Evolutionary conservation across 1,284 basidiomycete genomes (phyloP).

Genomic region (Malassezia slooffiae): DNA sequence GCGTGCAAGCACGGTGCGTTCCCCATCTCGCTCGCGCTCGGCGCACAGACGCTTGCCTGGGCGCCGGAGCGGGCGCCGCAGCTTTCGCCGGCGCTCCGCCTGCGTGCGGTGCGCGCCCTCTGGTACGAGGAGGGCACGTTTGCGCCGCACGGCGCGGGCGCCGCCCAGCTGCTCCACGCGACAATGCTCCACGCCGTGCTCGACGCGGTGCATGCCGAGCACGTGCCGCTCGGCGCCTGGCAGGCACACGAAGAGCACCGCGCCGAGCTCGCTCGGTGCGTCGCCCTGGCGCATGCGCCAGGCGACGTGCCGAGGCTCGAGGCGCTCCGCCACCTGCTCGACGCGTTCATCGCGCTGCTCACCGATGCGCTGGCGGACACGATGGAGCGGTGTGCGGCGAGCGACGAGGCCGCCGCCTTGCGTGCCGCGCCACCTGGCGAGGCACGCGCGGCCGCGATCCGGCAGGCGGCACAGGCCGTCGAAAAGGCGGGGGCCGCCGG

Average conservation of each 20-base stretch:
- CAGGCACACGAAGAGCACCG: conserved; percentile 1
- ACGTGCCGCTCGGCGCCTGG: conserved; percentile 6
- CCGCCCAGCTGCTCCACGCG: background rate
- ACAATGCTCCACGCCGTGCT: background rate
- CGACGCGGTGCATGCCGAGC: background rate
- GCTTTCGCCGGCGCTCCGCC: background rate
- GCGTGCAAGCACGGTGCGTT: background rate
- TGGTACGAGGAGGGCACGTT: conserved; percentile 3
- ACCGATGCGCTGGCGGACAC: background rate
- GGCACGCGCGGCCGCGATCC: too few species aligned
- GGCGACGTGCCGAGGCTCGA: conserved; percentile 1
- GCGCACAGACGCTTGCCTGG: conserved; percentile 6
- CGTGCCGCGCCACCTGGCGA: too few species aligned
- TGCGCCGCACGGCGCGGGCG: background rate
- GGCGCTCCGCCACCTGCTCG: background rate
- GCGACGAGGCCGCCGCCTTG: too few species aligned
- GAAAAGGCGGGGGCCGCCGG: background rate
- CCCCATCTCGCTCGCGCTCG: background rate
- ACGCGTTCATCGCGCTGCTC: background rate
- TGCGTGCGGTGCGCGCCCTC: conserved; percentile 1
- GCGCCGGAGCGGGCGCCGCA: background rate
- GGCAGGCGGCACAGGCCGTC: background rate
- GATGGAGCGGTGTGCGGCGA: too few species aligned
- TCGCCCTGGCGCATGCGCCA: background rate
- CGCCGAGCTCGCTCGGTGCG: background rate